Evolutionary conservation across 2,329 filamentous ascomycete genomes (phyloP).

Genomic region (Cercospora berteroae): DNA sequence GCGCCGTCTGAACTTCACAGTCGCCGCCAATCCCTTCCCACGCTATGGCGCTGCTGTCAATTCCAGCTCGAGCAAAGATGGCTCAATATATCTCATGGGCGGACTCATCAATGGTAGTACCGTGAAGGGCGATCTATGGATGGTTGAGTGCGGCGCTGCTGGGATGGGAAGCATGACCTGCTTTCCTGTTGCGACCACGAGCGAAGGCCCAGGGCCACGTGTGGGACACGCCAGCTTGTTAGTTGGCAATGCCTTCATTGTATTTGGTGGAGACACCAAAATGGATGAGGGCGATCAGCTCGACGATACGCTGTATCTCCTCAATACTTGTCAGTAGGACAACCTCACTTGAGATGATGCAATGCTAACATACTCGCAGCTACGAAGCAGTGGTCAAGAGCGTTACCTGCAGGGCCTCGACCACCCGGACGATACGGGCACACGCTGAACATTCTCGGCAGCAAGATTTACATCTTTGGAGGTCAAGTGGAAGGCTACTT

Average conservation of each 20-base stretch:
- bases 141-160: slow-evolving; percentile 79
- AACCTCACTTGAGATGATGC: neutral
- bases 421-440: slow-evolving; percentile 93
- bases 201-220: slow-evolving; percentile 89
- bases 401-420: slow-evolving; percentile 78
- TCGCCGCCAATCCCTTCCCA: slow-evolving; percentile 82
- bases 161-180: slow-evolving; percentile 71
- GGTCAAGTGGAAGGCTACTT: slow-evolving; percentile 97
- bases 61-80: slow-evolving; percentile 87
- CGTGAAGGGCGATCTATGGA: slow-evolving; percentile 96
- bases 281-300: slow-evolving; percentile 87
- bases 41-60: slow-evolving; percentile 97
- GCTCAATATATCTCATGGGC: slow-evolving; percentile 96
- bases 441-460: slow-evolving; percentile 91
- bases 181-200: slow-evolving; percentile 85
- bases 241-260: slow-evolving; percentile 97
- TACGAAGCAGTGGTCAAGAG: slow-evolving; percentile 95
- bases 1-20: slow-evolving; percentile 79
- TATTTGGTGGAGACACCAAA: slow-evolving; percentile 97
- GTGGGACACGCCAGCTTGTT: slow-evolving; percentile 92
- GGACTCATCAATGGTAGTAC: slow-evolving; percentile 92
- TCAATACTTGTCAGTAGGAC: slow-evolving; percentile 83
- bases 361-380: slow-evolving; percentile 54
- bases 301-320: slow-evolving; percentile 91
- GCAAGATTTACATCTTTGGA: slow-evolving; percentile 96